Conservation (phyloP, 805 yeast species). For the Candida broadrunensis region DNA sequence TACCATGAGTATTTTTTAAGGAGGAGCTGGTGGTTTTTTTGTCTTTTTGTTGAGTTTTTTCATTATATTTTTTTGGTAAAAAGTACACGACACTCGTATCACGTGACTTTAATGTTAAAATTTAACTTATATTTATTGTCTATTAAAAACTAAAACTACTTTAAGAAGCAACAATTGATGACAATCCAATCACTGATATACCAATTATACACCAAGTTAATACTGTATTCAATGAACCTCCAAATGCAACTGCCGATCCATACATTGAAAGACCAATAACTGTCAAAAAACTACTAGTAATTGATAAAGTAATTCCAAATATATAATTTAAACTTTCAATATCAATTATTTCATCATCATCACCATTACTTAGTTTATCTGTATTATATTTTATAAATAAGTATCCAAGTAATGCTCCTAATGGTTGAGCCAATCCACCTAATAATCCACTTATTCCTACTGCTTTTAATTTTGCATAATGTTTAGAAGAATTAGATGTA, state of each 20-base stretch:
- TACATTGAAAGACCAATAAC: slow-evolving; percentile 86
- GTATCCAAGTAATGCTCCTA: slow-evolving; percentile 79
- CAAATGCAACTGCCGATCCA: slow-evolving; percentile 76
- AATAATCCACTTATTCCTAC: slow-evolving; percentile 60
- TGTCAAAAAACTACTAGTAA: slow-evolving; percentile 81
- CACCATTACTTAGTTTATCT: slow-evolving; percentile 11
- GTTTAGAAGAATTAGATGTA: slow-evolving; percentile 39
- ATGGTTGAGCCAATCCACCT: slow-evolving; percentile 85
- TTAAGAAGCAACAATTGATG: slow-evolving; percentile 4
- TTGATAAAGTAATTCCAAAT: slow-evolving; percentile 63
- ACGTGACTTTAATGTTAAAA: no score
- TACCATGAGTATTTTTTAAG: no score
- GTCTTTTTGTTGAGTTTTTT: no score
- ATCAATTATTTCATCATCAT: slow-evolving; percentile 22
- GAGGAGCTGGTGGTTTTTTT: no score
- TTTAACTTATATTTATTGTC: no score
- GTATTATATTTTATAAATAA: slow-evolving; percentile 39
- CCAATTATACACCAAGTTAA: slow-evolving; percentile 62
- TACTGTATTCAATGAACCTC: slow-evolving; percentile 64
- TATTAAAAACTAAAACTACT: no score
- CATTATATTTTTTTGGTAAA: no score
- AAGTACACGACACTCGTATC: no score
- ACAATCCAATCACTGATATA: slow-evolving; percentile 47
- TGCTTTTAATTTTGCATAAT: slow-evolving; percentile 50
- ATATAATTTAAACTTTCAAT: slow-evolving; percentile 33